Percentiles rank a stretch among this genome's conserved stretches.
Evolutionary conservation across 805 yeast species (phyloP).

Genomic region (Saturnispora sanitii): DNA sequence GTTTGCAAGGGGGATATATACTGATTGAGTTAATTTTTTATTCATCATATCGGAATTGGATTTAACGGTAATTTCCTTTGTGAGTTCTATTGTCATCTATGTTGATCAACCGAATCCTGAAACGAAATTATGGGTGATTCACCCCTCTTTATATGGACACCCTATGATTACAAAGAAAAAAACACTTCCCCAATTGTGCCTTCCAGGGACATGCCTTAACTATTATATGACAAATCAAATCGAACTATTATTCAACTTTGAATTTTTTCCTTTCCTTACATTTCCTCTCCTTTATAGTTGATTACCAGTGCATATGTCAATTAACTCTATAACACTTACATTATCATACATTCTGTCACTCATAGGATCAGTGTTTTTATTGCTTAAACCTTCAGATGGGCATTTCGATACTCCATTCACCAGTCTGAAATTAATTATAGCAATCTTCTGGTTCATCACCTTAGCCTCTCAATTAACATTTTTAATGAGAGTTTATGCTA

Average conservation of each 20-base stretch:
- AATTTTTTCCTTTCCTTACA: slow-evolving; percentile 5
- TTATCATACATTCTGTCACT: slow-evolving; percentile 46
- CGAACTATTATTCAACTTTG: not conserved
- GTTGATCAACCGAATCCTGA: too few relatives aligned
- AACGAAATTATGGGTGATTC: too few relatives aligned
- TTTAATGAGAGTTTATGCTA: slow-evolving; percentile 28
- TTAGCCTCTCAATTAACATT: slow-evolving; percentile 42
- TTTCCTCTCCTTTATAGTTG: not conserved
- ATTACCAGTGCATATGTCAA: slow-evolving; percentile 12
- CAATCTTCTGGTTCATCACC: slow-evolving; percentile 50
- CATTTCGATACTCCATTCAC: slow-evolving; percentile 62
- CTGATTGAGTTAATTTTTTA: not conserved
- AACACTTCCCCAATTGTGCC: too few relatives aligned
- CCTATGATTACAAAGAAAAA: too few relatives aligned
- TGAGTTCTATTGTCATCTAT: too few relatives aligned
- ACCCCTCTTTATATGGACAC: too few relatives aligned
- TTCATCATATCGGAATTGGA: too few relatives aligned
- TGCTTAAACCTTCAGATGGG: slow-evolving; percentile 38
- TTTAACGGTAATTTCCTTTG: too few relatives aligned
- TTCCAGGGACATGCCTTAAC: too few relatives aligned
- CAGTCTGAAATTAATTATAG: slow-evolving; percentile 37
- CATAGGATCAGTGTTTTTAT: slow-evolving; percentile 41
- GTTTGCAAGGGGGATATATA: not conserved
- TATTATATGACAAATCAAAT: too few relatives aligned
- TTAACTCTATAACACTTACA: slow-evolving; percentile 34